Evolutionary conservation across 2,329 filamentous ascomycete genomes (phyloP), one percentile per base, ranked within the genome.

Genomic region (Mollisiaceae sp.): DNA sequence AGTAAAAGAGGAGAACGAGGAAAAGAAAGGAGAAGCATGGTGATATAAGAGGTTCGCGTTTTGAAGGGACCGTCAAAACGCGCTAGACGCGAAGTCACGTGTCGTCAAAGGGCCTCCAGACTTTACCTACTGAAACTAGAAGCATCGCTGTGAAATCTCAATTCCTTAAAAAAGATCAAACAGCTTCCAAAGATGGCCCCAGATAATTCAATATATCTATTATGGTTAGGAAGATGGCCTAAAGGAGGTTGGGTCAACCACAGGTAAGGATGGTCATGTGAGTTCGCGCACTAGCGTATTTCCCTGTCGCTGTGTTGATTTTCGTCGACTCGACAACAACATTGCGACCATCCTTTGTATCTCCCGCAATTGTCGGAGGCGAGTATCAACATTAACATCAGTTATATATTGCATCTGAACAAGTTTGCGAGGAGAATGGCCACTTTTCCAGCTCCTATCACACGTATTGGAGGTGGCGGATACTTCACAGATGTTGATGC

Each of bases 401-500:
- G 2, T 24, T 24, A 8, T 2, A 1, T 12, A 50, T 22, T 20
- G 24, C 15, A 8, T 20, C 11, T 2, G 8, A 22, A 20, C 8
- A 50, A 20, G n/a, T 27, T 20, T 50, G 8, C 12, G n/a, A 54
- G 4, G 18, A 54, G 24, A 54, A 54, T 54, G 50, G 24, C 22
- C 27, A 3, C 50, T 18, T 54, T 32, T 54, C 50, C 50, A 14
- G n/a, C 32, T 27, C 50, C 50, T 11, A 54, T 54, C 22, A 54
- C 22, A 5, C 50, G 50, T 12, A 54, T 54, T 12, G 24, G n/a
- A 54, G 50, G 50, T 8, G 50, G 50, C 32, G 50, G 50, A 18
- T 54, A 54, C 24, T 11, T 54, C n/a, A 54, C 50, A 27, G 50
- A 54, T 35, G 50, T 54, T 27, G 50, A 54, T 54, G 24, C 24